phyloP scores from a whole-genome alignment of 192 early-diverging fungal species.

The Rhizoclosmatium sp. region DNA sequence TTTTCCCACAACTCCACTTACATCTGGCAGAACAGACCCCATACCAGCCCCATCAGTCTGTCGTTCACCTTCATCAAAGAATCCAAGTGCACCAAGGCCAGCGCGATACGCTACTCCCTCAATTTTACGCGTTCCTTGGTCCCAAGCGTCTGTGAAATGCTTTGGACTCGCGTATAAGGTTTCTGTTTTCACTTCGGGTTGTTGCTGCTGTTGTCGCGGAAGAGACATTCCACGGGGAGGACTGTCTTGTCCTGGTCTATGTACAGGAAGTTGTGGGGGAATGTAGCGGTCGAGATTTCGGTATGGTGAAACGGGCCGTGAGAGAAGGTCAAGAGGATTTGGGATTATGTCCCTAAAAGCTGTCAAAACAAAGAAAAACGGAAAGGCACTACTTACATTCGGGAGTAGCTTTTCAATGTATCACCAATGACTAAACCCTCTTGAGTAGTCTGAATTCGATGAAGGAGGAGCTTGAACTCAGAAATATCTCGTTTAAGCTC shows the following conservation, averaged over 20 bases:
- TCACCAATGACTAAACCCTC: not conserved
- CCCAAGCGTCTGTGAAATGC: conserved; percentile 13
- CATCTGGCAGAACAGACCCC: not conserved
- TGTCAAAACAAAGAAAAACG: not conserved
- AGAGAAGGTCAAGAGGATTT: not conserved
- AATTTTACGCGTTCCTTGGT: conserved; percentile 4
- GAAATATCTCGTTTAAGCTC: conserved; percentile 57
- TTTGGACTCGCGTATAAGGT: not conserved
- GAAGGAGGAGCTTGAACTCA: conserved; percentile 50
- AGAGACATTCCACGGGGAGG: conserved; percentile 18
- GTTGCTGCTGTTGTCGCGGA: not conserved
- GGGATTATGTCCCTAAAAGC: conserved; percentile 17
- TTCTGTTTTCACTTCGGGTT: not conserved
- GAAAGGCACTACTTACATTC: not conserved
- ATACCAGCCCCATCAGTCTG: not conserved
- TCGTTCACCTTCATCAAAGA: conserved; percentile 11
- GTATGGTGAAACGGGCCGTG: not conserved
- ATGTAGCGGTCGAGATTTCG: not conserved
- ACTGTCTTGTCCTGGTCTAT: conserved; percentile 23
- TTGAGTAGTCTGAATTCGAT: conserved; percentile 47
- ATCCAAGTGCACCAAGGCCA: conserved; percentile 15
- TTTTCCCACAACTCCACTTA: not conserved
- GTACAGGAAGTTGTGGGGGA: not conserved
- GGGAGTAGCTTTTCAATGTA: not conserved
- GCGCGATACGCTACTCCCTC: conserved; percentile 20